Evolutionary conservation across 371 early-diverging fungal species (phyloP), one percentile per base, ranked within the genome.

Genomic region (Batrachochytrium dendrobatidis): DNA sequence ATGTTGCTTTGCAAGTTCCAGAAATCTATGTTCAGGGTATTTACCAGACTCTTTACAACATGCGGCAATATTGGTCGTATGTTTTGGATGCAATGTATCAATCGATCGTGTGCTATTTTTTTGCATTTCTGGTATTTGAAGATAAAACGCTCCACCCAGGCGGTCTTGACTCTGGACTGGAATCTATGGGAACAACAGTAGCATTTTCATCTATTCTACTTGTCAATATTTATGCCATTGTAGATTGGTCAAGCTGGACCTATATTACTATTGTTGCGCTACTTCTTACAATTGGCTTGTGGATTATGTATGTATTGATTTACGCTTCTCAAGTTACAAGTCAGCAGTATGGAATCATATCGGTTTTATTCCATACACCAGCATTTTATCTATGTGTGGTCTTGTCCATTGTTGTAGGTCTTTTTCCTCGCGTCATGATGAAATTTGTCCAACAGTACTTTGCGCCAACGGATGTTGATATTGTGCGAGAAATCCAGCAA

Each of bases 11-110:
- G 49, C 69, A 77, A n/a, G 85, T 90, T 50, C 94, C 95, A 0
- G 86, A 90, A 64, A 76, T 94, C 20, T 94, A 94, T 66, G 82
- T 81, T 32, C 82, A 87, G 63, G 95, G 96, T 18, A 85, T 93
- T 58, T 81, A 82, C 49, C 86, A 92, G 62, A 81, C 80, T 52
- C 80, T 89, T 50, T 96, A 88, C 72, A 90, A 83, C 35, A 73
- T 80, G 32, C 78, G 82, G 75, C 84, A 88, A 55, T 94, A 93
- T 67, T 91, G 86, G 83, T 58, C 88, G 34, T 90, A 86, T 49
- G 78, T 91, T 8, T 48, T 86, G 26, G 93, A 95, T 63, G 89
- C 86, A 0, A 69, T 94, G 32, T 95, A 86, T 69, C 95, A 96
- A 70, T 92, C 94, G 1, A 58, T 86, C 2, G 83, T 93, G 15